phyloP scores from a whole-genome alignment of 257 asterid species.

The Solanum appendiculatum region DNA sequence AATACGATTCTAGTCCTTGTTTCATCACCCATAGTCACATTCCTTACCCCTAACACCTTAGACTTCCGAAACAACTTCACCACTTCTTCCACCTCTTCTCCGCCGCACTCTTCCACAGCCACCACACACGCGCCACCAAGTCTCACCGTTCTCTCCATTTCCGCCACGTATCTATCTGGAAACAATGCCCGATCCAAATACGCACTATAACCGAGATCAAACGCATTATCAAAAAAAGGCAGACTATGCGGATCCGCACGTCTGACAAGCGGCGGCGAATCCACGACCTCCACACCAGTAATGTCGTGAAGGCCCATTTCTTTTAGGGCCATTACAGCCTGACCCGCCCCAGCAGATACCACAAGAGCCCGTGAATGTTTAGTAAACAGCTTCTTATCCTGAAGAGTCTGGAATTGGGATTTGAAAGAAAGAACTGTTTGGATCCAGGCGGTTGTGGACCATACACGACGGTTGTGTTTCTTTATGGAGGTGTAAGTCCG shows the following conservation, averaged over 20 bases:
- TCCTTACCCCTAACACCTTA: conserved; percentile 36
- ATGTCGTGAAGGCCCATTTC: conserved; percentile 65
- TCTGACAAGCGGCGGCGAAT: conserved; percentile 69
- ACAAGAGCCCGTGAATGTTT: conserved; percentile 52
- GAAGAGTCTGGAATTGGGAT: conserved; percentile 34
- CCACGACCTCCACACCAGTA: conserved; percentile 80
- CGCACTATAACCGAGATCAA: conserved; percentile 70
- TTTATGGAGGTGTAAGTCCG: conserved; percentile 51
- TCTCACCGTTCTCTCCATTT: conserved; percentile 81
- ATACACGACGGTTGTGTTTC: conserved; percentile 61
- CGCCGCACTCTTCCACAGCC: conserved; percentile 70
- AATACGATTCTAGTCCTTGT: conserved; percentile 50
- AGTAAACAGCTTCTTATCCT: conserved; percentile 21
- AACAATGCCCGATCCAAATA: conserved; percentile 69
- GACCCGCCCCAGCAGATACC: conserved; percentile 91
- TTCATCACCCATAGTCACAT: conserved; percentile 61
- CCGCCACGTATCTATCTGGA: conserved; percentile 51
- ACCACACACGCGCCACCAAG: conserved; percentile 76
- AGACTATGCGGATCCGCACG: conserved; percentile 78
- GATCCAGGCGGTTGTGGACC: conserved; percentile 75
- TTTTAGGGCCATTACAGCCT: conserved; percentile 56
- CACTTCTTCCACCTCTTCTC: conserved; percentile 40
- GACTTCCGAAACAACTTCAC: conserved; percentile 56
- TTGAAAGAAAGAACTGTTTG: conserved; percentile 47
- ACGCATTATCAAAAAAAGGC: conserved; percentile 64